Percentiles rank a stretch among this genome's conserved stretches.
These are phyloP conservation scores for Lepiota venenata DNA, from an alignment of 768 basidiomycete species.

Conservation along the genomic window DNA sequence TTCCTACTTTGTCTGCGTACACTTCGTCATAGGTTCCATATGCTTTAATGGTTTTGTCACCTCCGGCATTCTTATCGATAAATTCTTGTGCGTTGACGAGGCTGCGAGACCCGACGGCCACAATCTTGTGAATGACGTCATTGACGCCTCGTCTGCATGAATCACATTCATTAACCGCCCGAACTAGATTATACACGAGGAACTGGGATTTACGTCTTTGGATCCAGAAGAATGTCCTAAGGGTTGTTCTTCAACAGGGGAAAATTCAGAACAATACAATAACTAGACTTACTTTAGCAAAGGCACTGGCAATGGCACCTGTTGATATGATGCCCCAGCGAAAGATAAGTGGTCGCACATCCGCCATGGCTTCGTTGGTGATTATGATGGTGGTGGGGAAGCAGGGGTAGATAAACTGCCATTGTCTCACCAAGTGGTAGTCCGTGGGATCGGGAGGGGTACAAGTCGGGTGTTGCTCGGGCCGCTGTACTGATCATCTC, in stretches of 20 bases:
- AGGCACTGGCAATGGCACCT: slow-evolving; percentile 63
- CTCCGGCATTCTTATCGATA: slow-evolving; percentile 48
- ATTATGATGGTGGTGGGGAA: not conserved
- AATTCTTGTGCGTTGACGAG: slow-evolving; percentile 69
- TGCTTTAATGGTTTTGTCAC: slow-evolving; percentile 54
- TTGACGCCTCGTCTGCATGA: slow-evolving; percentile 52
- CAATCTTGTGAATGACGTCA: slow-evolving; percentile 66
- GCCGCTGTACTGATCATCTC: not conserved
- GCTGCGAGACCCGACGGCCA: slow-evolving; percentile 76
- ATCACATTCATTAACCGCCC: not conserved
- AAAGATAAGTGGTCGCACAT: slow-evolving; percentile 38
- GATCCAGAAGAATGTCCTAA: slow-evolving; percentile 76
- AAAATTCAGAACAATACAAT: not conserved
- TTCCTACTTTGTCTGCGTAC: slow-evolving; percentile 59
- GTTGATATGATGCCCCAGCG: slow-evolving; percentile 91
- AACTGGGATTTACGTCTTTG: slow-evolving; percentile 46
- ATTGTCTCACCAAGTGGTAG: not conserved
- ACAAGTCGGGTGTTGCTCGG: not conserved
- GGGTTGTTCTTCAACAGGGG: not conserved
- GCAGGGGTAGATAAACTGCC: not conserved
- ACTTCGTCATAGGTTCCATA: slow-evolving; percentile 76
- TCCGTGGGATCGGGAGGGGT: not conserved
- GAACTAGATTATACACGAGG: not conserved
- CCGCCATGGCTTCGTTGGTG: slow-evolving; percentile 24
- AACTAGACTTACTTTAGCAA: slow-evolving; percentile 52